These are phyloP conservation scores for Colletotrichum shisoi DNA, from an alignment of 2,329 filamentous ascomycete genomes.

Conservation along the genomic window DNA sequence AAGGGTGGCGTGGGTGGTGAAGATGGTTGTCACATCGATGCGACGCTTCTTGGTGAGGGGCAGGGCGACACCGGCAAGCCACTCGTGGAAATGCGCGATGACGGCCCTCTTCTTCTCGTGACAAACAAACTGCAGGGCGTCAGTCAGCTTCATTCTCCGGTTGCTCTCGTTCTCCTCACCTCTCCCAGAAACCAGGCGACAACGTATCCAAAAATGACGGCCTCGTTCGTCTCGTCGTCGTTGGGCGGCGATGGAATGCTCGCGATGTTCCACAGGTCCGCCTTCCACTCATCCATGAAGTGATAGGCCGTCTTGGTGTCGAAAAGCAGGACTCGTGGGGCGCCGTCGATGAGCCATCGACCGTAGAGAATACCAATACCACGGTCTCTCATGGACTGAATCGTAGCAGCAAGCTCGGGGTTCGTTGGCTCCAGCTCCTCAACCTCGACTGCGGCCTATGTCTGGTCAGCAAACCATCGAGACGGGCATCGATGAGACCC, in stretches of 20 bases:
- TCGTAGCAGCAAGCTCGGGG: constrained; percentile 80
- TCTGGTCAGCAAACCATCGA: constrained; percentile 29
- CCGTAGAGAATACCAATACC: constrained; percentile 92
- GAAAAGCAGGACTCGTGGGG: constrained; percentile 90
- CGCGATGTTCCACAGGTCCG: constrained; percentile 90
- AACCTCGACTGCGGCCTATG: constrained; percentile 92
- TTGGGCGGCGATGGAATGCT: constrained; percentile 92
- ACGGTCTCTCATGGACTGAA: constrained; percentile 90
- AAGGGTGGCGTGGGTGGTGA: constrained; percentile 96
- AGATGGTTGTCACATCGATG: constrained; percentile 97
- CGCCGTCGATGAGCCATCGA: constrained; percentile 96
- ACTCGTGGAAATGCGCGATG: constrained; percentile 98
- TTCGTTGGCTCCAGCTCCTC: constrained; percentile 88
- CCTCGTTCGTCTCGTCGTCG: constrained; percentile 96
- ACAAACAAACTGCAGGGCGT: constrained; percentile 75
- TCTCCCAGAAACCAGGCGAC: constrained; percentile 98
- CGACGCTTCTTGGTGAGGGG: constrained; percentile 91
- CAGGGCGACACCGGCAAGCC: constrained; percentile 92
- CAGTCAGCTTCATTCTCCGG: constrained; percentile 31
- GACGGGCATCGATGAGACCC: not conserved
- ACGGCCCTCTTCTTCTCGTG: constrained; percentile 92
- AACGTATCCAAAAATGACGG: constrained; percentile 95
- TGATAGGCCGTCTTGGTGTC: constrained; percentile 93
- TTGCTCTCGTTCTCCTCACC: constrained; percentile 60
- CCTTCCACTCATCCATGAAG: constrained; percentile 95